phyloP scores from a whole-genome alignment of 1,284 basidiomycete genomes.

The Coniophora puteana region DNA sequence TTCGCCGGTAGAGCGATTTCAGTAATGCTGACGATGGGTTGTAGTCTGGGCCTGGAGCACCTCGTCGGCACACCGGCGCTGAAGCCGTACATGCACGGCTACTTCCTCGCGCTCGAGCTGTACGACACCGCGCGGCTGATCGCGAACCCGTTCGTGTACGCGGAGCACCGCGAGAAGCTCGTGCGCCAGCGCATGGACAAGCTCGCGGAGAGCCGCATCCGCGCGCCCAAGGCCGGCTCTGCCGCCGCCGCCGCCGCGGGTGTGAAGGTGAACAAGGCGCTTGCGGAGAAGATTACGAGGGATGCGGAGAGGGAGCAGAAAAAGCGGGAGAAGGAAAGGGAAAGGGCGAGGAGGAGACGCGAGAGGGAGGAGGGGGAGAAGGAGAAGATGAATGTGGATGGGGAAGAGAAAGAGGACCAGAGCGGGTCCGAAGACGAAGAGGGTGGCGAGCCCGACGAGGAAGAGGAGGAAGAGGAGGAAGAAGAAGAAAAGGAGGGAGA shows the following conservation, averaged over 20 bases:
- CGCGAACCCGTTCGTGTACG: constrained; percentile 94
- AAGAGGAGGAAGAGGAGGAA: constrained; percentile 31
- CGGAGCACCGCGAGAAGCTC: constrained; percentile 87
- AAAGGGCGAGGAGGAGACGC: constrained; percentile 36
- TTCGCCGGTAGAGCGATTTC: not conserved
- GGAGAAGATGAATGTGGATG: constrained; percentile 29
- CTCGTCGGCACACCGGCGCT: constrained; percentile 92
- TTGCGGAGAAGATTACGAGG: constrained; percentile 83
- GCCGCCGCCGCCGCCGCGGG: constrained; percentile 20
- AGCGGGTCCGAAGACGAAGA: constrained; percentile 29
- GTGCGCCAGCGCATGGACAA: constrained; percentile 91
- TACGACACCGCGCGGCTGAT: constrained; percentile 96
- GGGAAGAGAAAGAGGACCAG: constrained; percentile 31
- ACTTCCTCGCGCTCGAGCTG: constrained; percentile 93
- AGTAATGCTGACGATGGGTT: constrained; percentile 10
- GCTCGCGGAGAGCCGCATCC: constrained; percentile 90
- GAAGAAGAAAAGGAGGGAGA: constrained; percentile 24
- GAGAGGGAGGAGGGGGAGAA: constrained; percentile 32
- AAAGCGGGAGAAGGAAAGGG: constrained; percentile 57
- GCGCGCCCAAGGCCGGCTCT: constrained; percentile 68
- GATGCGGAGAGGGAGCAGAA: constrained; percentile 71
- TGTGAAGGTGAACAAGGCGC: constrained; percentile 89
- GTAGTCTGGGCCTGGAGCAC: constrained; percentile 87
- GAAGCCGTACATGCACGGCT: constrained; percentile 99
- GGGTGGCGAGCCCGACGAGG: constrained; percentile 38